phyloP scores from a whole-genome alignment of 208 protist species.

The Wallacemonas sp. region DNA sequence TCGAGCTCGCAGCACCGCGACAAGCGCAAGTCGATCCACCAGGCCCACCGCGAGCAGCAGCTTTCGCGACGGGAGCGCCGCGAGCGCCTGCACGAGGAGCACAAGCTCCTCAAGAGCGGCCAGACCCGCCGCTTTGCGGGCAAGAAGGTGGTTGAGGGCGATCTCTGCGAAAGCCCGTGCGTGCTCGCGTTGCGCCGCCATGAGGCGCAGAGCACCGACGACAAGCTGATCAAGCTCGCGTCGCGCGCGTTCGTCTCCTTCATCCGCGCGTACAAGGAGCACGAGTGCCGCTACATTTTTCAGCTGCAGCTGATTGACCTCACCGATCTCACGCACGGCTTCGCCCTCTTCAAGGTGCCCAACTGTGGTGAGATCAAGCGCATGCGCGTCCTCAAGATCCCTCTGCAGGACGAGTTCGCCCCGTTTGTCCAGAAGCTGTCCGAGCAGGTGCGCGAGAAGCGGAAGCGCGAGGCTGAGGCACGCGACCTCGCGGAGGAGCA shows the following conservation, averaged over 20 bases:
- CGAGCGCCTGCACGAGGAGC: slow-evolving; percentile 63
- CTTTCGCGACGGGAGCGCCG: slow-evolving; percentile 71
- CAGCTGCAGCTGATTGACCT: slow-evolving; percentile 94
- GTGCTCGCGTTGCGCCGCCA: slow-evolving; percentile 65
- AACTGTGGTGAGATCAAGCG: slow-evolving; percentile 90
- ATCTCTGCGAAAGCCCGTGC: slow-evolving; percentile 77
- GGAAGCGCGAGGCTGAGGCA: slow-evolving; percentile 55
- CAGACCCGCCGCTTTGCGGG: slow-evolving; percentile 36
- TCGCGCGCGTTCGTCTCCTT: slow-evolving; percentile 91
- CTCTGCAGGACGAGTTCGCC: slow-evolving; percentile 84
- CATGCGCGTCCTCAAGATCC: slow-evolving; percentile 79
- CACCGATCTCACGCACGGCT: slow-evolving; percentile 93
- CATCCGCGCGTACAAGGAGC: slow-evolving; percentile 94
- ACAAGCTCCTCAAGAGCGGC: slow-evolving; percentile 37
- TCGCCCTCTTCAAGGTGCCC: slow-evolving; percentile 91
- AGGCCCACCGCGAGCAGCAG: slow-evolving; percentile 73
- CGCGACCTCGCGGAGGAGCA: slow-evolving; percentile 25
- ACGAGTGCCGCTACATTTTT: slow-evolving; percentile 94
- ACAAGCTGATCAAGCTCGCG: slow-evolving; percentile 80
- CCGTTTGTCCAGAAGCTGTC: slow-evolving; percentile 54
- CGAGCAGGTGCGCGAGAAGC: slow-evolving; percentile 53
- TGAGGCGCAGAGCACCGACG: slow-evolving; percentile 35
- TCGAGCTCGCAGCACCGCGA: slow-evolving; percentile 63
- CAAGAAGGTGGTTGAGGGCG: slow-evolving; percentile 68
- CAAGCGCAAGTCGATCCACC: slow-evolving; percentile 69